These are phyloP conservation scores for Saccharum spontaneum DNA, from an alignment of 176 grass and related monocot genomes.

Conservation along the genomic window DNA sequence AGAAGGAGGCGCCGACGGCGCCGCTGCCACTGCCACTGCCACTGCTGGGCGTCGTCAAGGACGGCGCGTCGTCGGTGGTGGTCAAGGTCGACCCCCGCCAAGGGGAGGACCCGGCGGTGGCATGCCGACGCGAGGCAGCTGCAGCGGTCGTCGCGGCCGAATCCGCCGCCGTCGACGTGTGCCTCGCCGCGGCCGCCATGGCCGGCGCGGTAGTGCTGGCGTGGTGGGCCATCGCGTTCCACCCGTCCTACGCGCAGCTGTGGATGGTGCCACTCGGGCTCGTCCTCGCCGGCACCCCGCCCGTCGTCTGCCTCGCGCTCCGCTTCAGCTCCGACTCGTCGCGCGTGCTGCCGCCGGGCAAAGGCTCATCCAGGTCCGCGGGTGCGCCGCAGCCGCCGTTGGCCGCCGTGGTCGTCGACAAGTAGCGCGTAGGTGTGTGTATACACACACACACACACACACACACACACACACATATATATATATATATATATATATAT, in stretches of 20 bases:
- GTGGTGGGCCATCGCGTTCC: slow-evolving; percentile 69
- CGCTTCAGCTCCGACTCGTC: slow-evolving; percentile 22
- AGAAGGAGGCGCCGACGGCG: neutral
- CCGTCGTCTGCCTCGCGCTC: slow-evolving; percentile 56
- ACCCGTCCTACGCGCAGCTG: slow-evolving; percentile 56
- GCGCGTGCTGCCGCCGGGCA: neutral
- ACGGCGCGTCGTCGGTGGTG: too few species aligned
- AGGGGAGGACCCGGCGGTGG: neutral
- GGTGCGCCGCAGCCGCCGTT: neutral
- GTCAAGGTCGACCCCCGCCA: neutral
- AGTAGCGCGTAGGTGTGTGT: slow-evolving; percentile 4
- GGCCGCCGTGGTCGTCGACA: slow-evolving; percentile 36
- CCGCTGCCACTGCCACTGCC: neutral
- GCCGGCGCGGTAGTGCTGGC: slow-evolving; percentile 46
- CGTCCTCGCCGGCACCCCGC: slow-evolving; percentile 63
- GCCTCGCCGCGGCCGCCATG: slow-evolving; percentile 29
- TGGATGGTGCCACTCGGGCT: slow-evolving; percentile 92
- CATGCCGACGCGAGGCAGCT: neutral
- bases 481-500: too few species aligned
- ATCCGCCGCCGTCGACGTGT: slow-evolving; percentile 23
- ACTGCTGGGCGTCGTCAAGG: neutral
- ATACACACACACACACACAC: too few species aligned
- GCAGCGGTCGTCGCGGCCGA: neutral
- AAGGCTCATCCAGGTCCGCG: neutral
- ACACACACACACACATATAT: too few species aligned